Evolutionary conservation across 2,329 filamentous ascomycete genomes (phyloP).

Genomic region (Aspergillus tamarii): DNA sequence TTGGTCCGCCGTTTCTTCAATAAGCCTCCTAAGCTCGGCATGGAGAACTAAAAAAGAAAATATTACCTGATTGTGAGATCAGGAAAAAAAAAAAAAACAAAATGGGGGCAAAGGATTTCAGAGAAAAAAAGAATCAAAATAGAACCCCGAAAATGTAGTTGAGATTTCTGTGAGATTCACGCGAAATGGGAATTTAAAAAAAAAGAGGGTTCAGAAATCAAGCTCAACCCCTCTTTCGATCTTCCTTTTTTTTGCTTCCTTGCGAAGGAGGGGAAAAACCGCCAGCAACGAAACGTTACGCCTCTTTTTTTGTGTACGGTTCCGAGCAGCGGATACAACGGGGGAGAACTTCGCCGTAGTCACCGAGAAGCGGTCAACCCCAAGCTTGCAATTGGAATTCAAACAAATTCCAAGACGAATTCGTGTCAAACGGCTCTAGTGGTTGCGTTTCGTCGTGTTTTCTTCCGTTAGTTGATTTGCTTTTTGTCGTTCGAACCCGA

Average conservation of each 20-base stretch:
- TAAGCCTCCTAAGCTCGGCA: conserved; percentile 89
- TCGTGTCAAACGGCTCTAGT: background rate
- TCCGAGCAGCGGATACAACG: conserved; percentile 19
- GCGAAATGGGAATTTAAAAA: conserved; percentile 7
- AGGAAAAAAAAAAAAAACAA: conserved; percentile 15
- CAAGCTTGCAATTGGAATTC: background rate
- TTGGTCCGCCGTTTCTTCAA: conserved; percentile 99
- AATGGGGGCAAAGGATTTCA: background rate
- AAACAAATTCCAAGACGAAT: background rate
- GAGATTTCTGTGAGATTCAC: background rate
- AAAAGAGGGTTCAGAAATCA: background rate
- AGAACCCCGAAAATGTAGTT: background rate
- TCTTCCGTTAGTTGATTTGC: too few relatives aligned
- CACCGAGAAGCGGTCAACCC: conserved; percentile 4
- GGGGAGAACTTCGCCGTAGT: background rate
- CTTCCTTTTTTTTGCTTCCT: conserved; percentile 2
- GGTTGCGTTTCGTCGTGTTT: background rate
- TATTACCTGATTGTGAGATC: conserved; percentile 16
- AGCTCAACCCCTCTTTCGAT: conserved; percentile 8
- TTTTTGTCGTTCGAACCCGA: background rate
- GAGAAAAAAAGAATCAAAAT: background rate
- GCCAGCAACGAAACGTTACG: background rate
- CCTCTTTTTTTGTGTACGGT: conserved; percentile 13
- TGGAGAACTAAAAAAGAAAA: conserved; percentile 47
- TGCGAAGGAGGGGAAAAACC: background rate